Evolutionary conservation across 75 land plant species (phyloP).

Genomic region (Ceratopteris richardii): DNA sequence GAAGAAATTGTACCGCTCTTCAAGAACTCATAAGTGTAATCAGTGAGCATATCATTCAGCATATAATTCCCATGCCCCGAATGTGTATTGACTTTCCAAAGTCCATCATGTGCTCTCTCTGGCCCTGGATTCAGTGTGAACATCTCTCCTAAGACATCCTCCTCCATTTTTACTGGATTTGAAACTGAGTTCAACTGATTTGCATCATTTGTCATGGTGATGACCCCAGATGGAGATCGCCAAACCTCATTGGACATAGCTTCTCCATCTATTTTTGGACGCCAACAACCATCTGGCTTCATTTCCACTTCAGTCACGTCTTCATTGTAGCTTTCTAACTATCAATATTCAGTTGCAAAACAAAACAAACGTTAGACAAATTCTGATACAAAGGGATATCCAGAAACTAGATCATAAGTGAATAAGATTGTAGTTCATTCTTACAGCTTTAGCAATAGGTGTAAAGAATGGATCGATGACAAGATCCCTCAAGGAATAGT

Average conservation of each 20-base stretch:
- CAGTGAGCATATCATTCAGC: not conserved
- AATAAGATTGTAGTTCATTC: conserved; percentile 1
- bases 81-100: conserved; percentile 13
- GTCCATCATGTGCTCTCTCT: conserved; percentile 22
- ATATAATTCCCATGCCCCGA: not conserved
- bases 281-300: conserved; percentile 35
- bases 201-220: not conserved
- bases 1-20: conserved; percentile 11
- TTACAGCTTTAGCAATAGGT: conserved; percentile 20
- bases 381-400: not conserved
- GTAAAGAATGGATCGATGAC: conserved; percentile 34
- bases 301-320: conserved; percentile 33
- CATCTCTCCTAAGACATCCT: conserved; percentile 6
- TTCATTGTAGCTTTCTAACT: conserved; percentile 27
- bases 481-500: conserved; percentile 26
- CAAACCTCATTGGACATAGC: conserved; percentile 17
- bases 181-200: conserved; percentile 10
- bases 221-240: conserved; percentile 13
- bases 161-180: conserved; percentile 20
- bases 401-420: not conserved
- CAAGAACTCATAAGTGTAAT: not conserved
- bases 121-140: conserved; percentile 23
- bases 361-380: conserved; percentile 1
- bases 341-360: conserved; percentile 2
- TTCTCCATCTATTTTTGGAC: conserved; percentile 32